Evolutionary conservation across 768 basidiomycete species (phyloP), one percentile per base, ranked within the genome.

Genomic region (Lactarius deliciosus): DNA sequence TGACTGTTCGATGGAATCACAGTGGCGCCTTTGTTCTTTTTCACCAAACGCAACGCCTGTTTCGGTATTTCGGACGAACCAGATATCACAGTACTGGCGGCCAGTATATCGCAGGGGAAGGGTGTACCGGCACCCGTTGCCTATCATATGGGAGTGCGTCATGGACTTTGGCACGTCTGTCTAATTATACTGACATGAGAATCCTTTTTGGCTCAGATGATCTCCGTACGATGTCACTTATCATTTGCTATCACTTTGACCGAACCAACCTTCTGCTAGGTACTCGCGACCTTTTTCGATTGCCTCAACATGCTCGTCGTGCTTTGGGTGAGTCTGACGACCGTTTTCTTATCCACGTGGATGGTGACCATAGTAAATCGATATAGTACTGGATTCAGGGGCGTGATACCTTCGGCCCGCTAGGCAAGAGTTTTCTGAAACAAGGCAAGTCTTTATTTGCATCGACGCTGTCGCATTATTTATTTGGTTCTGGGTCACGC

Each of bases 371-470:
- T 16, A 20, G 20, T 30, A 3, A 36, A 53, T 7, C 25, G 10
- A 15, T 28, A 13, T 47, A 70, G 70, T 25, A 70, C 50, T 70
- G 62, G 50, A 1, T 70, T 57, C 32, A 10, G 36, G 36, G 60
- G 47, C 70, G 43, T 15, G 64, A 62, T 36, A 43, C 59, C 18
- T 59, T 56, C 9, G 64, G 68, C 16, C 57, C 62, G 10, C 62
- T 71, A 25, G 69, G 68, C 36, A 25, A 61, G 36, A 64, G 57
- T 50, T 65, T 70, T 43, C 36, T 70, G 47, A 68, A 62, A 58
- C 69, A 70, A 65, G 69, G 69, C 38, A 63, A 7, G 68, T 25
- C 32, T 22, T 53, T 43, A 34, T 65, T 55, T 25, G 18, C 55
- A 28, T 30, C 36, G 43, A 50, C 11, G 22, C 11, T 5, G 15